A percentile compares a stretch with the other conserved stretches of the same genome.
Conservation (phyloP, 371 early-diverging fungal species). For the Mortierella sp. region DNA sequence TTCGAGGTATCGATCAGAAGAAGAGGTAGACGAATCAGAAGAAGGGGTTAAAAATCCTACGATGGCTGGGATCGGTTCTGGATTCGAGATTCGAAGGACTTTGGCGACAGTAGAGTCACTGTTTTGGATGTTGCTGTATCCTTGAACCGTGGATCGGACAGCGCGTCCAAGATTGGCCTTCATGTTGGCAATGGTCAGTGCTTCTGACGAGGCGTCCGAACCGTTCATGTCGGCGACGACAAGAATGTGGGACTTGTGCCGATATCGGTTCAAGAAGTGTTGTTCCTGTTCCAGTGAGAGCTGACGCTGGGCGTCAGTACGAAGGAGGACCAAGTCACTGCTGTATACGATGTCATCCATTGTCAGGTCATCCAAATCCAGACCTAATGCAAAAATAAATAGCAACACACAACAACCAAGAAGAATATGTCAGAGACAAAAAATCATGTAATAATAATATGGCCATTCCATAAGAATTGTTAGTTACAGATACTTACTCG, state of each 20-base stretch:
- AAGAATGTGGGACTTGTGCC: conserved; percentile 48
- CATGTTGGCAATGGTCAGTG: conserved; percentile 32
- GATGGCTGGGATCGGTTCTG: conserved; percentile 45
- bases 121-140: conserved; percentile 41
- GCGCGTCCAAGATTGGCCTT: conserved; percentile 45
- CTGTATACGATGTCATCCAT: conserved; percentile 55
- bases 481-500: conserved; percentile 21
- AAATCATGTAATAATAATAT: too few relatives aligned
- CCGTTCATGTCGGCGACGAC: conserved; percentile 43
- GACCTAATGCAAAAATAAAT: conserved; percentile 8
- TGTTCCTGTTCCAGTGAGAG: conserved; percentile 49
- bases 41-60: conserved; percentile 3
- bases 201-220: conserved; percentile 17
- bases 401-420: too few relatives aligned
- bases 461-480: neutral
- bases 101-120: conserved; percentile 19
- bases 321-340: conserved; percentile 44
- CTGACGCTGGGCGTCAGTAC: conserved; percentile 50
- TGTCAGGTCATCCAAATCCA: conserved; percentile 48
- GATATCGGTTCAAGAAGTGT: conserved; percentile 48
- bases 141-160: conserved; percentile 33
- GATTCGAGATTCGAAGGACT: conserved; percentile 47
- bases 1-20: conserved; percentile 20
- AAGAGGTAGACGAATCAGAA: conserved; percentile 8
- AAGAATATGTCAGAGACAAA: too few relatives aligned